Base-by-base conservation (phyloP, 805 yeast genomes). In the Diddensiella caesifluorescens region DNA sequence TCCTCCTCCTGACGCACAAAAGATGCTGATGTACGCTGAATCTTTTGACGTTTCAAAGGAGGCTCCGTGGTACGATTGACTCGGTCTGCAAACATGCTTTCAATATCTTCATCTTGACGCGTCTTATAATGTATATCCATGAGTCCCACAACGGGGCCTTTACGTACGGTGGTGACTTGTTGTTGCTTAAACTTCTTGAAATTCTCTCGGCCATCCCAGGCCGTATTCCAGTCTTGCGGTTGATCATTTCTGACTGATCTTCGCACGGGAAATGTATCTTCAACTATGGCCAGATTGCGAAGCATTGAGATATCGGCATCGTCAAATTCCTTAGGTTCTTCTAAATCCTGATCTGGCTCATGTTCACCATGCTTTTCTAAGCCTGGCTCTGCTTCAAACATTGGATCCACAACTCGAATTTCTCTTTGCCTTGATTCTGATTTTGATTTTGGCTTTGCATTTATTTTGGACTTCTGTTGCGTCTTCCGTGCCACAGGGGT, bases 121-220 rank as follows among this genome's bases (percentile, higher is more conserved):
- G 38, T 22, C 5, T 6, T 5, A 15, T n/a, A n/a, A 21, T 19
- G 27, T 13, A 22, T n/a, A 19, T 18, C 38, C 6, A 18, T 22
- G 7, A 34, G 9, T 5, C 10, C 25, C 28, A 22, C 23, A 12
- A 34, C 12, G 7, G 38, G 15, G 13, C 26, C 15, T n/a, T n/a
- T 21, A 19, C 22, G 4, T 20, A 19, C n/a, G 10, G 21, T 5
- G 6, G 21, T 13, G 3, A 16, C 23, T 3, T 15, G n/a, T 4
- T 39, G 13, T 18, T 37, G 43, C 23, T 27, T 25, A 35, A 52
- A 52, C 13, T 35, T 32, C 34, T 52, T 52, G 41, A 43, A 52
- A 32, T 52, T 52, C 12, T 53, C 55, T 15, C 40, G 25, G 1
- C 43, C 43, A 4, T 25, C 30, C 45, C 47, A 42, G 12, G 15